These are phyloP conservation scores for Acanthamoeba lenticulata DNA, from an alignment of 208 protist species.

Conservation along the genomic window DNA sequence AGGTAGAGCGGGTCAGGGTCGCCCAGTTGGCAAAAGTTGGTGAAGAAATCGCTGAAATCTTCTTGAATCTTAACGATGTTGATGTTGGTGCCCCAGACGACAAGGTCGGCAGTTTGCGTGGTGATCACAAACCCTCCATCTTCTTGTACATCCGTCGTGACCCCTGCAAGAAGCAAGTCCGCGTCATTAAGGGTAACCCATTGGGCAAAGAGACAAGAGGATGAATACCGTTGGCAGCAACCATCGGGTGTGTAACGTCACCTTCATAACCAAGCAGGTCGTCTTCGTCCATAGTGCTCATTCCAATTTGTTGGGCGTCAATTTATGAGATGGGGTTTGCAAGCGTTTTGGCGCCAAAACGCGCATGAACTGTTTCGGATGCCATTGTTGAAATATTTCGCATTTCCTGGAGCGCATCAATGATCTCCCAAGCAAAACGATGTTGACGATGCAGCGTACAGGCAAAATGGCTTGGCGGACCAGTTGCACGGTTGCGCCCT, in stretches of 20 bases:
- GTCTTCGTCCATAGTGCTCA: background rate
- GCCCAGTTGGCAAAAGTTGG: conserved; percentile 68
- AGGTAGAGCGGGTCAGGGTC: conserved; percentile 11
- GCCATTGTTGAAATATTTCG: too few relatives aligned
- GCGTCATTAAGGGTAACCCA: background rate
- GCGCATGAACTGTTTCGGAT: too few relatives aligned
- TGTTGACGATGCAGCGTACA: too few relatives aligned
- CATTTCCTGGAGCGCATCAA: too few relatives aligned
- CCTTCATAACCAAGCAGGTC: conserved; percentile 13
- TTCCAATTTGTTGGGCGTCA: too few relatives aligned
- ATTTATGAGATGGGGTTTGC: background rate
- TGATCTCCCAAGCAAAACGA: too few relatives aligned
- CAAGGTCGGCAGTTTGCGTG: background rate
- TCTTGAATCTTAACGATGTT: conserved; percentile 72
- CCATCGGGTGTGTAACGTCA: background rate
- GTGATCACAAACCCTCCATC: background rate
- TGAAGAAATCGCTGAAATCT: conserved; percentile 81
- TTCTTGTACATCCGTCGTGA: background rate
- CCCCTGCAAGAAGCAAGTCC: background rate
- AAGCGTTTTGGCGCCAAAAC: background rate
- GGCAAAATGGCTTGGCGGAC: too few relatives aligned
- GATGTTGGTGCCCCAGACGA: conserved; percentile 87
- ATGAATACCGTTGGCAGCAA: background rate
- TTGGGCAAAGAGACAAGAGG: background rate
- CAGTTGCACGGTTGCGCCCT: too few relatives aligned